Evolutionary conservation across 345 rosid genomes (phyloP), one percentile per base, ranked within the genome.

Genomic region (Brassica rapa): DNA sequence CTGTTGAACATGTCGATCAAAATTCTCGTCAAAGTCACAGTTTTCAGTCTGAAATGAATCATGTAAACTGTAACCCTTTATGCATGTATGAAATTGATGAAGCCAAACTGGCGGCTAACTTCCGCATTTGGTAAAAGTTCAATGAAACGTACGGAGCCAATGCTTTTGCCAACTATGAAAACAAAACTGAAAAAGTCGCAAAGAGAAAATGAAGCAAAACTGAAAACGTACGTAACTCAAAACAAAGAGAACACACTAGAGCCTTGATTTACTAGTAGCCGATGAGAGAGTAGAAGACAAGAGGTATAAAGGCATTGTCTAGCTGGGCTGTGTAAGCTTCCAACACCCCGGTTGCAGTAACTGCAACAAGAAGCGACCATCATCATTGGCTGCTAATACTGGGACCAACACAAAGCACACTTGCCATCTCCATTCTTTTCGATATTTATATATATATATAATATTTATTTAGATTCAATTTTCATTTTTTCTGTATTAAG

Each of bases 311-410:
- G 64, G 99, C 93, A 32, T 94, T 94, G 76, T 94, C 98, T 23
- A 92, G 87, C 68, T 92, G 98, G 3, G 97, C 82, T 3, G 97
- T 94, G 86, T 92, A 94, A 59, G 98, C 98, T 87, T 89, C 95
- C 86, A 94, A 84, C 85, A 92, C 82, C 57, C 98, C 95, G 7
- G 25, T 49, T 14, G 55, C 55, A 12, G 55, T 49, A 51, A 51
- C 56, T 15, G 19, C 56, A 51, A 51, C 56, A 51, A 15, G 56
- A 51, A n/a, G 56, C 56, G 8, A 51, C 56, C 21, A n/a, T 0
- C 56, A 51, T 51, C 56, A 7, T 51, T 51, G 56, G 21, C 8
- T 43, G 55, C 16, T 4, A 14, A 14, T 49, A 49, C 6, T 49
- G 55, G 55, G 16, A 49, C 16, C 55, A 49, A 4, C 55, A 49